These are phyloP conservation scores for Pestalotiopsis sp. DNA, from an alignment of 2,329 filamentous ascomycete species.

Conservation along the genomic window DNA sequence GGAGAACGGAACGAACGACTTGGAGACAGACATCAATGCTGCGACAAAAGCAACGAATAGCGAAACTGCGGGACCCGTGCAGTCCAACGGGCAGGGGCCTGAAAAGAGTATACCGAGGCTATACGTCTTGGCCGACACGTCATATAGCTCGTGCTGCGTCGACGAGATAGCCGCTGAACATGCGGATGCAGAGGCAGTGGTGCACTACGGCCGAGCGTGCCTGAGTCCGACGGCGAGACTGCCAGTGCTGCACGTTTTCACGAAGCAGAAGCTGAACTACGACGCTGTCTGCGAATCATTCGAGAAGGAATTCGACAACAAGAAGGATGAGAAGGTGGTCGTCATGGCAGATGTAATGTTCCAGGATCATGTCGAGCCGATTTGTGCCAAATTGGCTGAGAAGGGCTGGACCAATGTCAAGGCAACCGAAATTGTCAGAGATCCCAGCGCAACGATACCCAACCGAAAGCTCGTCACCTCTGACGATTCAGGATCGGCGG, in stretches of 20 bases:
- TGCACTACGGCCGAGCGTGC: slow-evolving; percentile 93
- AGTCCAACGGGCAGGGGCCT: background rate
- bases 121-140: slow-evolving; percentile 91
- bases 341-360: slow-evolving; percentile 92
- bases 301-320: slow-evolving; percentile 67
- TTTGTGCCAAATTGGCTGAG: slow-evolving; percentile 57
- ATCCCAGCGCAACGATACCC: slow-evolving; percentile 80
- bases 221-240: slow-evolving; percentile 86
- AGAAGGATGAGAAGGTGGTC: slow-evolving; percentile 66
- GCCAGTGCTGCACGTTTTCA: slow-evolving; percentile 91
- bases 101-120: slow-evolving; percentile 42
- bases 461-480: slow-evolving; percentile 69
- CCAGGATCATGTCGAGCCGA: slow-evolving; percentile 67
- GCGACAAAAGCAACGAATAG: background rate
- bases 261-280: slow-evolving; percentile 68
- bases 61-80: background rate
- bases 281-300: slow-evolving; percentile 64
- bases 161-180: slow-evolving; percentile 97
- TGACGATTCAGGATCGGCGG: slow-evolving; percentile 3
- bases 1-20: slow-evolving; percentile 12
- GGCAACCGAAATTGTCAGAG: slow-evolving; percentile 72
- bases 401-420: slow-evolving; percentile 73
- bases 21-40: slow-evolving; percentile 13
- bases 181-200: slow-evolving; percentile 83
- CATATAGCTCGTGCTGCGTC: slow-evolving; percentile 95